Conservation (phyloP, 2,329 filamentous ascomycete genomes). For the Elsinoe australis region DNA sequence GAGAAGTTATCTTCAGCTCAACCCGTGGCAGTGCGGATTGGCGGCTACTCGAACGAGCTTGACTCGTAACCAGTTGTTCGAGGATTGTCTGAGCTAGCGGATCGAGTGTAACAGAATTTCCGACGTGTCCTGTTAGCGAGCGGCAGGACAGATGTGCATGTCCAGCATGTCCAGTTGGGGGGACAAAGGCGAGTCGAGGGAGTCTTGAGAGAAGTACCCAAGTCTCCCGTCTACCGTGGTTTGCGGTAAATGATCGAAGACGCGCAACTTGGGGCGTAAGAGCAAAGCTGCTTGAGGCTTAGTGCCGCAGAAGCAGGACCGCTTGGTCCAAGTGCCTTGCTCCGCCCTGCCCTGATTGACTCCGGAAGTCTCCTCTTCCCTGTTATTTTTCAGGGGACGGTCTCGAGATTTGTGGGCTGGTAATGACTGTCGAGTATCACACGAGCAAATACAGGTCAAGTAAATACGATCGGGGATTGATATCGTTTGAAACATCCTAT, state of each 20-base stretch:
- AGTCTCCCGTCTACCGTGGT: neutral
- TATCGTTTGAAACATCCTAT: too few relatives aligned
- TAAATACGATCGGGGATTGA: too few relatives aligned
- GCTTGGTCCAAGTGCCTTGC: neutral
- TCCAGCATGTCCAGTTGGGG: slow-evolving; percentile 10
- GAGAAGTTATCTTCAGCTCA: too few relatives aligned
- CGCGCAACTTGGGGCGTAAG: slow-evolving; percentile 5
- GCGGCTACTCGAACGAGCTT: slow-evolving; percentile 12
- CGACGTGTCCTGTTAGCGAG: slow-evolving; percentile 14
- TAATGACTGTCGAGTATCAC: too few relatives aligned
- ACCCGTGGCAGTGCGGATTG: neutral
- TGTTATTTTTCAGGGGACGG: neutral
- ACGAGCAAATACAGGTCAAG: too few relatives aligned
- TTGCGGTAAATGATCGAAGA: slow-evolving; percentile 9
- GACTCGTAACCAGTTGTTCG: slow-evolving; percentile 5
- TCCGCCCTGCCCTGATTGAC: slow-evolving; percentile 6
- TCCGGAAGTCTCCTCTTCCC: neutral
- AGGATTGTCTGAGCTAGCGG: slow-evolving; percentile 2
- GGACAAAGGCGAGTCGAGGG: neutral
- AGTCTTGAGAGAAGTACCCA: slow-evolving; percentile 5
- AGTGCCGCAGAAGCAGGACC: slow-evolving; percentile 8
- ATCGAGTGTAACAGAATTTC: slow-evolving; percentile 7
- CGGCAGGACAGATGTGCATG: slow-evolving; percentile 1
- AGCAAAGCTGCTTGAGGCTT: slow-evolving; percentile 4
- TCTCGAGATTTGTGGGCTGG: too few relatives aligned